These are phyloP conservation scores for Alternaria novae-zelandiae DNA, from an alignment of 2,329 filamentous ascomycete species.

Conservation along the genomic window DNA sequence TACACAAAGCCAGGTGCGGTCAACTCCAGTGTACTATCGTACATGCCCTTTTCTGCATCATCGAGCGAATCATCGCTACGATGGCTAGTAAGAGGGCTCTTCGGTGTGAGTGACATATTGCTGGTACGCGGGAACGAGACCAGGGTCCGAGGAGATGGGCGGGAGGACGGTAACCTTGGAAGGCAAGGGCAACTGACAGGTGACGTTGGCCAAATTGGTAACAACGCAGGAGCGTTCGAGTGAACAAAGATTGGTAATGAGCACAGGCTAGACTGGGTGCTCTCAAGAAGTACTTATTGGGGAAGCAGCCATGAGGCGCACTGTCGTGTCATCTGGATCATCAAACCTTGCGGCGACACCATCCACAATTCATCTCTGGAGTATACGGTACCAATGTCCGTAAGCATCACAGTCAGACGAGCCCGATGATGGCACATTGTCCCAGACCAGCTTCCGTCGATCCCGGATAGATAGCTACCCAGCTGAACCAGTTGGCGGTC, in stretches of 20 bases:
- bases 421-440: constrained; percentile 9
- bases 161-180: neutral
- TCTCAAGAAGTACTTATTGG: constrained; percentile 22
- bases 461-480: constrained; percentile 8
- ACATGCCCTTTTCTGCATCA: constrained; percentile 44
- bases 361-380: constrained; percentile 12
- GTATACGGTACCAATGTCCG: constrained; percentile 17
- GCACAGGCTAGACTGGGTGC: constrained; percentile 7
- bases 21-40: constrained; percentile 30
- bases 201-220: neutral
- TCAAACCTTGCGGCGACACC: constrained; percentile 10
- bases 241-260: constrained; percentile 17
- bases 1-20: constrained; percentile 38
- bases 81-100: constrained; percentile 18
- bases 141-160: neutral
- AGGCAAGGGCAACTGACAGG: neutral
- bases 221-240: constrained; percentile 1
- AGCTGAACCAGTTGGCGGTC: constrained; percentile 2
- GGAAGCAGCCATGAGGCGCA: neutral
- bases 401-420: constrained; percentile 8
- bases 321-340: constrained; percentile 5
- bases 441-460: constrained; percentile 10
- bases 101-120: constrained; percentile 32
- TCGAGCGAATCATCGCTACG: constrained; percentile 34
- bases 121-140: constrained; percentile 1